These are phyloP conservation scores for Coprinellus micaceus DNA, from an alignment of 768 basidiomycete genomes.

Conservation along the genomic window DNA sequence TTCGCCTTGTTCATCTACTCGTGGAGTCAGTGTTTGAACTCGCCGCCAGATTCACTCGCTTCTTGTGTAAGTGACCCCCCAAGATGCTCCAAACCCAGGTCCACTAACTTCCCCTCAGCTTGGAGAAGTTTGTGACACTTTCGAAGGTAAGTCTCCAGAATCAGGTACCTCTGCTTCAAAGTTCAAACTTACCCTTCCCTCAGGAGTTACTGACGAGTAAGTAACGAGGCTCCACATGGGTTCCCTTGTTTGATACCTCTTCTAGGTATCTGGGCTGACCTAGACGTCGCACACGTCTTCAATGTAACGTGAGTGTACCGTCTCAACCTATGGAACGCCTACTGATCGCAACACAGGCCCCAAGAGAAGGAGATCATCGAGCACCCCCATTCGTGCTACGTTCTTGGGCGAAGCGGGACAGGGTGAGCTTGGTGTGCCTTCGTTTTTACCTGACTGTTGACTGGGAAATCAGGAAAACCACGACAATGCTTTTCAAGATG, in stretches of 20 bases:
- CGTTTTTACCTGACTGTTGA: background rate
- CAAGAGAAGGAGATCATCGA: slow-evolving; percentile 58
- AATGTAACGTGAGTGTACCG: slow-evolving; percentile 36
- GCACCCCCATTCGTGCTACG: slow-evolving; percentile 57
- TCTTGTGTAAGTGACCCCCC: slow-evolving; percentile 43
- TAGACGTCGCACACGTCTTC: slow-evolving; percentile 44
- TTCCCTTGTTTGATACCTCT: background rate
- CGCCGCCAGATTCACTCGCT: slow-evolving; percentile 48
- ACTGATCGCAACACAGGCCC: slow-evolving; percentile 23
- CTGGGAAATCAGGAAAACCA: slow-evolving; percentile 54
- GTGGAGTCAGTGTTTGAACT: background rate
- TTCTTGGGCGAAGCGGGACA: slow-evolving; percentile 69
- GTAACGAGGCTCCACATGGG: background rate
- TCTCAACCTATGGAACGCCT: background rate
- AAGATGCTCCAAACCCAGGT: background rate
- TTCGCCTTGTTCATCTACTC: background rate
- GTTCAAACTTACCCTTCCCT: background rate
- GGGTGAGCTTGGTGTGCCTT: slow-evolving; percentile 39
- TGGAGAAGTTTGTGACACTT: slow-evolving; percentile 47
- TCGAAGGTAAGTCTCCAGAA: slow-evolving; percentile 28
- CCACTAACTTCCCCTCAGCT: slow-evolving; percentile 15
- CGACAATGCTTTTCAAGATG: slow-evolving; percentile 77
- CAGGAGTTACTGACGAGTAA: slow-evolving; percentile 25
- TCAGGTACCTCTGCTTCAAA: background rate
- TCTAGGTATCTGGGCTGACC: slow-evolving; percentile 47